Evolutionary conservation across 2,329 filamentous ascomycete species (phyloP), one percentile per base, ranked within the genome.

Genomic region (Clonostachys sp.): DNA sequence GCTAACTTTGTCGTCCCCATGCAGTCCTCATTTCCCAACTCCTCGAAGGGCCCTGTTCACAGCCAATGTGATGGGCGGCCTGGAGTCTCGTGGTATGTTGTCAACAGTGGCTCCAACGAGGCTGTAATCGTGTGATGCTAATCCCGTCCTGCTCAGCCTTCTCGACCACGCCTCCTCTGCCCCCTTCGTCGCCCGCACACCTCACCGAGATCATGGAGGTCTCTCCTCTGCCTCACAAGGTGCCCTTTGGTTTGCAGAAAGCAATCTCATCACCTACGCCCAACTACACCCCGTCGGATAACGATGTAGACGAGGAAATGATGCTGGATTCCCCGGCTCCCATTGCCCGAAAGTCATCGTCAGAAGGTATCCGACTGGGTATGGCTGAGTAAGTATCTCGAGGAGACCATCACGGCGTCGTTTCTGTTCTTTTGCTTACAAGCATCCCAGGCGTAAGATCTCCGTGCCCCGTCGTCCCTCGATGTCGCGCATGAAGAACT

Each of bases 161-260:
- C 59, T 81, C 89, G 58, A 95, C 87, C 35, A 96, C 91, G 36
- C 91, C 94, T 50, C 89, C 90, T 41, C 75, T 95, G 45, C 84
- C 70, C 4, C 87, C 89, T 2, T 96, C 91, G 7, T 95, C 92
- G 41, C 91, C 91, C 7, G 82, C 81, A 47, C 78, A 79, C 35
- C 68, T 76, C 47, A 78, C 81, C 51, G 91, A 96, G 64, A 76
- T 83, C 48, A 96, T 97, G 90, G 91, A 97, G 61, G 84, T 96
- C 66, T 96, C 92, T 41, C 92, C 94, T 38, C 71, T 97, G 39
- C 91, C 91, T 50, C 90, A 96, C 73, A 96, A 96, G 73, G 74
- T 79, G 33, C 78, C 87, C 12, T 91, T 83, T 60, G 68, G 76
- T 68, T 65, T 75, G 33, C 77, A 86, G 55, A 74, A 88, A 52